Evolutionary conservation across 148 eudicot species (phyloP).

Genomic region (Cornus suecica): DNA sequence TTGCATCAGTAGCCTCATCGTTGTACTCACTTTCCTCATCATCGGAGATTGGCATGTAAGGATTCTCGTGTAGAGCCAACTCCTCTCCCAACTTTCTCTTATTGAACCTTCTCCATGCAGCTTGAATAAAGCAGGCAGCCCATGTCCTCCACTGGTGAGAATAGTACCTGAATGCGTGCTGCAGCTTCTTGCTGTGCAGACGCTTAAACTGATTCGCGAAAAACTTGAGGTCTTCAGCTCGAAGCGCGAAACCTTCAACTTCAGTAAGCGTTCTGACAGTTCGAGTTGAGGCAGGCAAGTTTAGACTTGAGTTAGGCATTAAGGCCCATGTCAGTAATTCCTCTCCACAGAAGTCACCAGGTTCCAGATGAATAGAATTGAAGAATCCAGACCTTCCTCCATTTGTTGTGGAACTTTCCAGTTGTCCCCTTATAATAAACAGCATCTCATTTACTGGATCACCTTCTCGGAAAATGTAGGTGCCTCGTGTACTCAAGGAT

Average conservation of each 20-base stretch:
- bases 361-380: constrained; percentile 69
- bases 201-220: constrained; percentile 72
- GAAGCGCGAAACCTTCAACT: constrained; percentile 88
- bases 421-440: constrained; percentile 71
- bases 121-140: constrained; percentile 75
- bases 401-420: constrained; percentile 82
- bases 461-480: constrained; percentile 60
- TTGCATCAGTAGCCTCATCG: constrained; percentile 6
- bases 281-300: constrained; percentile 71
- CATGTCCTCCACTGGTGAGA: constrained; percentile 93
- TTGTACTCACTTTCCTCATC: constrained; percentile 2
- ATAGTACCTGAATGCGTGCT: constrained; percentile 73
- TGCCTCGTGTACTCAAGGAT: constrained; percentile 66
- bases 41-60: constrained; percentile 13
- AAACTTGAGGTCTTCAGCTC: constrained; percentile 73
- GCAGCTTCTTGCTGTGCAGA: constrained; percentile 86
- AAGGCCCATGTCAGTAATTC: constrained; percentile 87
- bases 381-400: constrained; percentile 86
- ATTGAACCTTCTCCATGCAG: constrained; percentile 70
- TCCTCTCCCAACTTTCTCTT: constrained; percentile 50
- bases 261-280: constrained; percentile 67
- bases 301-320: constrained; percentile 51
- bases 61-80: constrained; percentile 41
- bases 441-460: constrained; percentile 88
- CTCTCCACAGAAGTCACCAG: constrained; percentile 89